Evolutionary conservation across 352 stramenopile genomes (phyloP).

Genomic region (Phytophthora gonapodyides): DNA sequence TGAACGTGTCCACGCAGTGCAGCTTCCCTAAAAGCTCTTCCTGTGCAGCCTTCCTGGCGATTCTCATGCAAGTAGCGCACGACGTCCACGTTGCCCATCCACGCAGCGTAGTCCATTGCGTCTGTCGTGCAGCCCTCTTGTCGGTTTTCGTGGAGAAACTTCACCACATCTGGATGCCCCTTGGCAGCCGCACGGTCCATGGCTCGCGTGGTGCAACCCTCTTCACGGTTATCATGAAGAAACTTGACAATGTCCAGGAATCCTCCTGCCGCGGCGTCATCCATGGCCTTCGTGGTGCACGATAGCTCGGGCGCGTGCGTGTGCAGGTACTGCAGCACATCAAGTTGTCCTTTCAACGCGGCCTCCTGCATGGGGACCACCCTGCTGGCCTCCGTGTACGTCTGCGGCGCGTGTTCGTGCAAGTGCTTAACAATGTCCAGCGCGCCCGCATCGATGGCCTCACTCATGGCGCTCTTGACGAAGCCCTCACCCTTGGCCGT

Average conservation of each 20-base stretch:
- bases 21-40: constrained; percentile 54
- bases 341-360: constrained; percentile 33
- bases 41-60: constrained; percentile 54
- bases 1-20: constrained; percentile 41
- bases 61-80: constrained; percentile 59
- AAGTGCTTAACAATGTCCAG: constrained; percentile 59
- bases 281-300: constrained; percentile 36
- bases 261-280: constrained; percentile 33
- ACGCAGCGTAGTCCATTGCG: constrained; percentile 61
- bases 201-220: constrained; percentile 36
- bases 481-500: constrained; percentile 50
- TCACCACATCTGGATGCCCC: constrained; percentile 35
- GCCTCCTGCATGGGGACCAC: constrained; percentile 49
- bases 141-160: constrained; percentile 34
- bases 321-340: constrained; percentile 44
- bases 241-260: constrained; percentile 35
- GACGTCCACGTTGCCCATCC: constrained; percentile 47
- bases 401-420: constrained; percentile 44
- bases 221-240: constrained; percentile 31
- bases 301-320: constrained; percentile 30
- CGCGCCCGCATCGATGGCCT: constrained; percentile 45
- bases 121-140: constrained; percentile 51
- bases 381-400: constrained; percentile 49
- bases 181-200: constrained; percentile 40
- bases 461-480: constrained; percentile 57